Base-by-base conservation (phyloP, 2,329 filamentous ascomycete genomes). In the Claviceps purpurea region DNA sequence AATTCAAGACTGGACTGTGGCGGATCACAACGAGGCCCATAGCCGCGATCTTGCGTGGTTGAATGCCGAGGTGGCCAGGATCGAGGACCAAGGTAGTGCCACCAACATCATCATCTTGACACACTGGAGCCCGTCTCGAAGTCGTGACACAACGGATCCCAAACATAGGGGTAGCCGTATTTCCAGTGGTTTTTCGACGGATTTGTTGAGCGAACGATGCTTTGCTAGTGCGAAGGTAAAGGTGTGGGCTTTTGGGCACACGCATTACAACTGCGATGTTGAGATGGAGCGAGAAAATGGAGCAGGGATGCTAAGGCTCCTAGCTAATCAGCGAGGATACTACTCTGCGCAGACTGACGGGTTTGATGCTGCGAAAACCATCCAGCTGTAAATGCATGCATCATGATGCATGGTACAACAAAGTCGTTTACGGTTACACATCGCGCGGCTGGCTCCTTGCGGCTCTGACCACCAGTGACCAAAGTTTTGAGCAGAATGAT, bases 161-260 rank as follows among this genome's bases (percentile, higher is more conserved):
- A 57, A 52, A 47, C 67, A 73, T 54, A 26, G 42, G 1, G 52
- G 53, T 0, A 68, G 65, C 47, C 50, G 53, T 0, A 62, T 67
- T 3, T 47, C 41, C 1, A 59, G 61, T 1, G 66, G 57, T 4
- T 74, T 76, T 55, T 61, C 63, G 0, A 73, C 70, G 0, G 68
- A 75, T 52, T 52, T 75, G 38, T 58, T 59, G 0, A 26, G 30
- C 0, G 61, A 72, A 54, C 2, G 4, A 3, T 73, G 68, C 56
- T 75, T 67, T 59, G 58, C 5, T 1, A 65, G 57, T 30, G 24
- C 20, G 0, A 58, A 53, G 2, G 70, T 74, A 18, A 68, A 62
- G 57, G 34, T 71, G 0, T 77, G 72, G 73, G 72, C 65, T 0
- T 76, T 75, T 60, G 72, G 73, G 0, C 73, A 76, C 54, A 76